These are phyloP conservation scores for Talaromyces pinophilus DNA, from an alignment of 2,329 filamentous ascomycete species.

Conservation along the genomic window DNA sequence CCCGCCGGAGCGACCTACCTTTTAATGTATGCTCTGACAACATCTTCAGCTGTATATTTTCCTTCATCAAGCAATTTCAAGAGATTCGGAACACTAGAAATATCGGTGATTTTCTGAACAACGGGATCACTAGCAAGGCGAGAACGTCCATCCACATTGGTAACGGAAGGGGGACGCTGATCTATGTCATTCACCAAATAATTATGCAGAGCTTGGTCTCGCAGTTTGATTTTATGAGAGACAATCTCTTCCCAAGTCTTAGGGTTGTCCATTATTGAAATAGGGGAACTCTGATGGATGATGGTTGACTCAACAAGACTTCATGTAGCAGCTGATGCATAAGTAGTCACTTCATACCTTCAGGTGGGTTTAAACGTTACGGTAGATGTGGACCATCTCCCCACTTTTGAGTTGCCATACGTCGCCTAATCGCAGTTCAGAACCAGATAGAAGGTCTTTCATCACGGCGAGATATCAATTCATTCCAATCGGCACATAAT, in stretches of 20 bases:
- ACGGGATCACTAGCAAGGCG: slow-evolving; percentile 28
- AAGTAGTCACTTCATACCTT: neutral
- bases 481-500: neutral
- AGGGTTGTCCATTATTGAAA: neutral
- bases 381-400: neutral
- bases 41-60: slow-evolving; percentile 34
- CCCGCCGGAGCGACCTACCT: slow-evolving; percentile 29
- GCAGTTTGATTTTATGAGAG: slow-evolving; percentile 30
- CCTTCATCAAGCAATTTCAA: slow-evolving; percentile 28
- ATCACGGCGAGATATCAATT: neutral
- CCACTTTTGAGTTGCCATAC: neutral
- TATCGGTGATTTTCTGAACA: slow-evolving; percentile 35
- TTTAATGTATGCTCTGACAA: slow-evolving; percentile 36
- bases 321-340: neutral
- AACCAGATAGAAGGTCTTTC: neutral
- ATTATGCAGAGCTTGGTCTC: slow-evolving; percentile 33
- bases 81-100: slow-evolving; percentile 32
- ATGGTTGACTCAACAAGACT: neutral
- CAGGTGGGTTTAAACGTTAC: neutral
- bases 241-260: slow-evolving; percentile 35
- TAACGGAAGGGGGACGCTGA: slow-evolving; percentile 27
- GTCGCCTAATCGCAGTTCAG: neutral
- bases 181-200: slow-evolving; percentile 33
- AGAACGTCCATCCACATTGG: slow-evolving; percentile 31
- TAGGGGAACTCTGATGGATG: neutral